Evolutionary conservation across 2,329 filamentous ascomycete species (phyloP).

Genomic region (Venturia oleaginea): DNA sequence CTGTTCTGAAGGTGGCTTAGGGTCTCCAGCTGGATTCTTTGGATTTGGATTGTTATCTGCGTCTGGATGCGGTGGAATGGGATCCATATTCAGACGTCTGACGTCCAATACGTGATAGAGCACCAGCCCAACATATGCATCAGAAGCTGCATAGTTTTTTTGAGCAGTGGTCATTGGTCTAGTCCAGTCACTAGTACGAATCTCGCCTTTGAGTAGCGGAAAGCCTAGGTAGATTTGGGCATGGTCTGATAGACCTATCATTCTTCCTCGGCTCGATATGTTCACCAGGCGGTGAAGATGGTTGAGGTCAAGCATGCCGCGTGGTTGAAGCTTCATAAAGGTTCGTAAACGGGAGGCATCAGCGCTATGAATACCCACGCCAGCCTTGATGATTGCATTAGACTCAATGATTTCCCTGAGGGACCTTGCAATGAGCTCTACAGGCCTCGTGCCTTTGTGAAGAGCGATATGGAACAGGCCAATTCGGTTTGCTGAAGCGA

Average conservation of each 20-base stretch:
- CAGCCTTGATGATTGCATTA: constrained; percentile 59
- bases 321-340: constrained; percentile 54
- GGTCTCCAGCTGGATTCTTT: neutral
- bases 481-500: constrained; percentile 67
- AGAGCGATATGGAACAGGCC: constrained; percentile 73
- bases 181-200: constrained; percentile 70
- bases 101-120: constrained; percentile 64
- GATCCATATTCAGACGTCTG: constrained; percentile 55
- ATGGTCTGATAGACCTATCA: constrained; percentile 59
- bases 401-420: constrained; percentile 67
- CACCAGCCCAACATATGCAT: constrained; percentile 71
- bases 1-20: neutral
- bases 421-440: constrained; percentile 58
- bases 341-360: constrained; percentile 56
- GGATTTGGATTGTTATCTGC: constrained; percentile 24
- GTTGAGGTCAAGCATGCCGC: constrained; percentile 70
- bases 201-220: constrained; percentile 66
- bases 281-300: constrained; percentile 67
- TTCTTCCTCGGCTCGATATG: constrained; percentile 57
- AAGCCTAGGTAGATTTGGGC: constrained; percentile 62
- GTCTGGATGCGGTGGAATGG: constrained; percentile 62
- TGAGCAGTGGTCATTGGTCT: constrained; percentile 53
- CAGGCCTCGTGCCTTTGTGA: constrained; percentile 30
- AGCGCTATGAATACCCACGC: constrained; percentile 64
- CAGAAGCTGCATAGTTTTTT: constrained; percentile 51